These are phyloP conservation scores for Penicillium turbatum DNA, from an alignment of 495 filamentous ascomycete genomes.

Conservation along the genomic window DNA sequence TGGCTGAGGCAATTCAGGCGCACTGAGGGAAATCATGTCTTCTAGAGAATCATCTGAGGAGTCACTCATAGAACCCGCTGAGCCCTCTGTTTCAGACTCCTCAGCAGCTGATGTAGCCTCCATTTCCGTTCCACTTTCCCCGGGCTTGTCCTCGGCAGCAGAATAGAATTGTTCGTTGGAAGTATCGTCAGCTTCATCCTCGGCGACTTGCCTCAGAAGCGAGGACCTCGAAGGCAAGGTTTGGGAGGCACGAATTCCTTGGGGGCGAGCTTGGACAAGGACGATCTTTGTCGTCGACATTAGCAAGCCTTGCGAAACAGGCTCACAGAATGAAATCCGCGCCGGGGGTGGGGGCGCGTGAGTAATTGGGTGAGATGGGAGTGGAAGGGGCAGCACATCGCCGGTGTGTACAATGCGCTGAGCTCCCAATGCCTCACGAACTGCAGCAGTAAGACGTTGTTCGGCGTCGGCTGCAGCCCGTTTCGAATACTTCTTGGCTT, in stretches of 20 bases:
- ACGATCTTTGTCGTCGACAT: slow-evolving; percentile 65
- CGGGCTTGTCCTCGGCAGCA: slow-evolving; percentile 66
- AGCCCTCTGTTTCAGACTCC: slow-evolving; percentile 49
- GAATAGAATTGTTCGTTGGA: slow-evolving; percentile 87
- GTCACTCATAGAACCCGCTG: slow-evolving; percentile 53
- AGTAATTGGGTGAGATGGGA: slow-evolving; percentile 84
- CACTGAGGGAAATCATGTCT: slow-evolving; percentile 77
- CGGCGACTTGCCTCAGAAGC: slow-evolving; percentile 55
- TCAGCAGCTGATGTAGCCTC: slow-evolving; percentile 50
- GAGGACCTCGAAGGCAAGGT: slow-evolving; percentile 27
- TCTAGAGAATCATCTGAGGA: slow-evolving; percentile 75
- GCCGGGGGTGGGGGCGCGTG: slow-evolving; percentile 77
- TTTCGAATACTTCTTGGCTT: slow-evolving; percentile 36
- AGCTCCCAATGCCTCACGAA: slow-evolving; percentile 66
- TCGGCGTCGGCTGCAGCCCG: slow-evolving; percentile 48
- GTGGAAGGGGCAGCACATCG: slow-evolving; percentile 76
- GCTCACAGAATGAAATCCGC: slow-evolving; percentile 60
- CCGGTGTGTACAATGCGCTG: slow-evolving; percentile 76
- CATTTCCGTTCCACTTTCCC: slow-evolving; percentile 56
- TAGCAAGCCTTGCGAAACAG: slow-evolving; percentile 81
- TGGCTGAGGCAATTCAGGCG: slow-evolving; percentile 68
- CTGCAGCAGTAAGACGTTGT: slow-evolving; percentile 66
- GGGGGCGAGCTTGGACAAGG: slow-evolving; percentile 57
- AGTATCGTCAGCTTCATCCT: slow-evolving; percentile 72
- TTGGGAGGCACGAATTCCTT: slow-evolving; percentile 31